Base-by-base conservation (phyloP, 2,329 filamentous ascomycete species). In the Domatiomyces catenatus region DNA sequence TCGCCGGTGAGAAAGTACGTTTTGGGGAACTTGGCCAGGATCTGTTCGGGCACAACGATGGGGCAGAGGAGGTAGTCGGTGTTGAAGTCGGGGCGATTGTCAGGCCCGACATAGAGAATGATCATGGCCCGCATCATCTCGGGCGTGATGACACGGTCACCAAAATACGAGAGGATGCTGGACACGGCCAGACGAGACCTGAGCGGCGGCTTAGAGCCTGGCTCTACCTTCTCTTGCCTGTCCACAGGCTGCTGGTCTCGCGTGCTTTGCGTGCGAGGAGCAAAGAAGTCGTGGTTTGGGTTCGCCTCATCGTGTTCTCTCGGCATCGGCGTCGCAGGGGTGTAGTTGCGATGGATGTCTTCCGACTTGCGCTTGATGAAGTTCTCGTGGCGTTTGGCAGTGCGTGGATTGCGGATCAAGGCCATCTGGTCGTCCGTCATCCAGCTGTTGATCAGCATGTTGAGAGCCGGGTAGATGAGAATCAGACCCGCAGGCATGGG, bases 51-150 rank as follows among this genome's bases (percentile, higher is more conserved):
- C 0, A 92, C 89, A 0, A 95, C 76, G 1, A 95, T 81, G 0
- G 92, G 92, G 0, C 86, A 94, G 2, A 98, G 77, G 0, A 94
- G 76, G 64, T 88, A 95, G 66, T 98, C 90, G 5, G 85, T 86
- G 24, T 80, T 80, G 65, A 98, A 96, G 63, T 96, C 88, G 0
- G 92, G 92, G 0, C 89, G 83, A 65, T 92, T 86, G 63, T 95
- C 85, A 0, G 89, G 88, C 0, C 92, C 92, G 50, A 98, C 85
- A 65, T 98, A 98, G 3, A 98, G 74, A 57, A 98, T 94, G 57
- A 98, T 94, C 89, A 98, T 96, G 56, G 89, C 87, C 28, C 92
- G 84, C 84, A 96, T 95, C 87, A 96, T 94, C 67, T 98, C 92
- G 0, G 92, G 90, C 0, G 87, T 90, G 12, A 98, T 75, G 24